phyloP scores from a whole-genome alignment of 192 early-diverging fungal species.

The Pilobolus umbonatus region DNA sequence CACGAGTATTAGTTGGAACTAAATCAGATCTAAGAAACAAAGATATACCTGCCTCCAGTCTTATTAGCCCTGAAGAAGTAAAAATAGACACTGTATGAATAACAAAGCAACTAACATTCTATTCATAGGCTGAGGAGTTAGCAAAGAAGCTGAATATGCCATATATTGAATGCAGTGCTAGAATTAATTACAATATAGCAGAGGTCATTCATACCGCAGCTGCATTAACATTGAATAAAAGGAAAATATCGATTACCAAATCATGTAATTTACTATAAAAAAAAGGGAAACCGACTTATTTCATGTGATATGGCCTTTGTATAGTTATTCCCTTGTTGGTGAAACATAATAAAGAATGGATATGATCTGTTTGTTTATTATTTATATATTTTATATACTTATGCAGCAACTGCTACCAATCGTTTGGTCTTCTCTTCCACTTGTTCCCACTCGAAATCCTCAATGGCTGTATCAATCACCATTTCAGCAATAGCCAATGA shows the following conservation, averaged over 20 bases:
- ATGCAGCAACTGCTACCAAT: too few species aligned
- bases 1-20: constrained; percentile 81
- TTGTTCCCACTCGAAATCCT: constrained; percentile 34
- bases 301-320: too few species aligned
- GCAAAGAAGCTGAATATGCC: constrained; percentile 3
- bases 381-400: too few species aligned
- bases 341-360: too few species aligned
- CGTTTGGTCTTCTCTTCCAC: too few species aligned
- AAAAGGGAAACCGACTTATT: too few species aligned
- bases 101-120: too few species aligned
- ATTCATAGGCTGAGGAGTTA: constrained; percentile 5
- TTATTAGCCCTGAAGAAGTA: constrained; percentile 2
- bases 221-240: background rate
- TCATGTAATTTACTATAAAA: background rate
- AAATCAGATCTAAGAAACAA: constrained; percentile 90
- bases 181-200: background rate
- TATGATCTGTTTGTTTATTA: too few species aligned
- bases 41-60: constrained; percentile 68
- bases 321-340: too few species aligned
- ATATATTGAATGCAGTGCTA: constrained; percentile 13
- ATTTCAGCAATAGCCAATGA: constrained; percentile 34
- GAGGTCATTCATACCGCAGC: constrained; percentile 6
- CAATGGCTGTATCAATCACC: constrained; percentile 25
- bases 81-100: background rate
- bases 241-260: too few species aligned